phyloP scores from a whole-genome alignment of 2,329 filamentous ascomycete genomes.

The Scedosporium dehoogii region DNA sequence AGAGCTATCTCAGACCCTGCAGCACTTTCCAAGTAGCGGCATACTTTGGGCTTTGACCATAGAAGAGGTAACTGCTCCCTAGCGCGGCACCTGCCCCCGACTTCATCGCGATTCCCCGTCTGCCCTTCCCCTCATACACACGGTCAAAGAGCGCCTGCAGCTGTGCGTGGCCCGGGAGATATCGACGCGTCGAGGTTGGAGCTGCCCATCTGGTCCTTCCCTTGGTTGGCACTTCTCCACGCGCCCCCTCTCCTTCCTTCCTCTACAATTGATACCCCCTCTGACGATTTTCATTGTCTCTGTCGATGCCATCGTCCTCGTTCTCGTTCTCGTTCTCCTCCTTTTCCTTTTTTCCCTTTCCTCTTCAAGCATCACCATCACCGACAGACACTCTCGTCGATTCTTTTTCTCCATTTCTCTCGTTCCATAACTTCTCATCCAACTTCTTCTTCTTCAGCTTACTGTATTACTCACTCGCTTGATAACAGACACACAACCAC shows the following conservation, averaged over 20 bases:
- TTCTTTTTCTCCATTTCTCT: slow-evolving; percentile 24
- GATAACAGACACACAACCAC: slow-evolving; percentile 26
- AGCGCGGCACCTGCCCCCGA: no score
- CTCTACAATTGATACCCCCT: neutral
- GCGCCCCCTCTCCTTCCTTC: neutral
- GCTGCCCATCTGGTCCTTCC: neutral
- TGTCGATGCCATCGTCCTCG: neutral
- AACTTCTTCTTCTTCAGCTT: slow-evolving; percentile 51
- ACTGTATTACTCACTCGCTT: slow-evolving; percentile 47
- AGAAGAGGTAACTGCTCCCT: no score
- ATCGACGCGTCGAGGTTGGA: neutral
- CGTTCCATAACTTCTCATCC: slow-evolving; percentile 41
- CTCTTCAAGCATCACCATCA: slow-evolving; percentile 37
- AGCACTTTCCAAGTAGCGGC: neutral
- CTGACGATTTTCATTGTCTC: no score
- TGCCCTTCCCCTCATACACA: neutral
- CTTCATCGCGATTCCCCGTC: no score
- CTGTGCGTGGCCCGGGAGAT: neutral
- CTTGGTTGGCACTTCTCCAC: slow-evolving; percentile 6
- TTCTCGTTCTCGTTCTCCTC: slow-evolving; percentile 6
- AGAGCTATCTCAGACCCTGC: neutral
- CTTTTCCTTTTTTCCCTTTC: slow-evolving; percentile 17
- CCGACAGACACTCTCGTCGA: slow-evolving; percentile 20
- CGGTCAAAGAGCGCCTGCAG: no score
- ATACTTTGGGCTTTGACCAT: neutral